Evolutionary conservation across 2,329 filamentous ascomycete genomes (phyloP).

Genomic region (Bipolaris victoriae): DNA sequence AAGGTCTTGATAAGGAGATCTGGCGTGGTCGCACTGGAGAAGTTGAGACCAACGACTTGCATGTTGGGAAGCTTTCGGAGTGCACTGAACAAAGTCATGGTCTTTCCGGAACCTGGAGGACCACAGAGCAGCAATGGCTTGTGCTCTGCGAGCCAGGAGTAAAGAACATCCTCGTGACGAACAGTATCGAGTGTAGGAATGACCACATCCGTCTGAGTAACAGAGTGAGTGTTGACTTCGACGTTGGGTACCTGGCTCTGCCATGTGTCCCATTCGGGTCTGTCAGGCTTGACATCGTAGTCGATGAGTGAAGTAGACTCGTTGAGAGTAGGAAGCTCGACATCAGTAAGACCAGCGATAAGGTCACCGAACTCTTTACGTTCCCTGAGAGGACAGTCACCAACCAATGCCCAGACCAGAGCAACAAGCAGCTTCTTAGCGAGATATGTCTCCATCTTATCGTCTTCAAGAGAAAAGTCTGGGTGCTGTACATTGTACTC

Average conservation of each 20-base stretch:
- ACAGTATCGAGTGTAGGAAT: constrained; percentile 98
- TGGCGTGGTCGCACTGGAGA: constrained; percentile 97
- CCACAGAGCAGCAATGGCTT: constrained; percentile 96
- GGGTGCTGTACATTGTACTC: constrained; percentile 95
- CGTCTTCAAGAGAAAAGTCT: constrained; percentile 89
- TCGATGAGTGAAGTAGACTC: constrained; percentile 89
- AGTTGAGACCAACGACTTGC: constrained; percentile 99
- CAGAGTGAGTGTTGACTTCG: constrained; percentile 97
- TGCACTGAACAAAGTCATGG: constrained; percentile 98
- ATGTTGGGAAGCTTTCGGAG: constrained; percentile 96
- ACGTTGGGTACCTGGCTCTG: constrained; percentile 92
- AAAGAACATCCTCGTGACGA: constrained; percentile 97
- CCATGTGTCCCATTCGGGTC: constrained; percentile 90
- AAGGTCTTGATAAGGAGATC: constrained; percentile 99
- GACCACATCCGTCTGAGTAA: constrained; percentile 97
- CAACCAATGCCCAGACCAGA: constrained; percentile 93
- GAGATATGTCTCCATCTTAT: constrained; percentile 87
- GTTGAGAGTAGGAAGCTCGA: constrained; percentile 81
- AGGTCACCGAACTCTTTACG: constrained; percentile 89
- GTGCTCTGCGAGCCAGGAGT: constrained; percentile 98
- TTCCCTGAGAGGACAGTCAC: constrained; percentile 87
- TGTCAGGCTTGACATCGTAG: constrained; percentile 86
- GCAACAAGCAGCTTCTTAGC: constrained; percentile 94
- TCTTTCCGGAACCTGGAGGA: constrained; percentile 98
- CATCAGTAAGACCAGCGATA: constrained; percentile 79